Base-by-base conservation (phyloP, 805 yeast species). In the Barnettozyma pratensis region DNA sequence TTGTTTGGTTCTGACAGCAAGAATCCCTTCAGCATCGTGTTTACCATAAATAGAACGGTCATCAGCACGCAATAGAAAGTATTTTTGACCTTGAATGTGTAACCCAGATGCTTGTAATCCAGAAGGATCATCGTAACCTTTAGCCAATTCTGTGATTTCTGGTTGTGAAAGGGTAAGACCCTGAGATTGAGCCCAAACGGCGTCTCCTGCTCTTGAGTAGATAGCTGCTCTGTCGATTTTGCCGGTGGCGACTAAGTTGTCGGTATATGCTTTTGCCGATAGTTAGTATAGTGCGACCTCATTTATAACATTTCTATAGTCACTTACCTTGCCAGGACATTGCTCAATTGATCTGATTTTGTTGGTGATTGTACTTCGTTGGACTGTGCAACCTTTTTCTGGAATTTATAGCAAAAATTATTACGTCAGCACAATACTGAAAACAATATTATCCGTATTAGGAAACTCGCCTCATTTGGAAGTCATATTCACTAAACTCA, bases 11-110 rank as follows among this genome's bases (percentile, higher is more conserved):
- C 96, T 87, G 42, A 92, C 97, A 56, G 88, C 85, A 55, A 94
- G 71, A 47, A 92, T 76, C 60, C 99, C 99, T 60, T 85, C 87
- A 52, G 85, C 90, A 44, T 86, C 96, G 60, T 79, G 81, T 69
- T 92, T 92, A 56, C 97, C 98, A 67, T 94, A 92, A 59, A 94
- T 87, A 51, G 96, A 85, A 70, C 97, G 82, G 44, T 84, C 92
- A 63, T 92, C 97, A 11, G 96, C 96, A 61, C 82, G 83, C 60
- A 94, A 77, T 56, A 89, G 72, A 67, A 92, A 87, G 74, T 91
- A 91, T 70, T 94, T 94, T 62, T 81, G 83, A 47, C 90, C 88
- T 63, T 83, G 85, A 49, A 87, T 74, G 64, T 87, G 96, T 59
- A 94, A 76, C 6, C 99, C 99, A 57, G 76, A 79, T 41, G 94